A percentile compares a stretch with the other conserved stretches of the same genome.
Evolutionary conservation across 1,284 basidiomycete genomes (phyloP).

Genomic region (Puccinia polysora): DNA sequence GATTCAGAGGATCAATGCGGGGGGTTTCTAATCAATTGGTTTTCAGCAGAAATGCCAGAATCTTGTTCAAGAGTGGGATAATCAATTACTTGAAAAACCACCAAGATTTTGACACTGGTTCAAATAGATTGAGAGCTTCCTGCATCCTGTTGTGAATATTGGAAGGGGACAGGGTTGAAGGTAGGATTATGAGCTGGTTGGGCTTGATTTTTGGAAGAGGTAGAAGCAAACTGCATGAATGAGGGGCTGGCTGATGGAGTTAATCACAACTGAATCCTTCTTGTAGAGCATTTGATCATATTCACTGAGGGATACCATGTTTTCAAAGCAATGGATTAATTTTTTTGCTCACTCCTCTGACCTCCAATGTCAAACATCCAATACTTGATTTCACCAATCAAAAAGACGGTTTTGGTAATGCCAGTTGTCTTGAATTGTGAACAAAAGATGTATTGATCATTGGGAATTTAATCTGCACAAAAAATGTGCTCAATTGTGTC

Average conservation of each 20-base stretch:
- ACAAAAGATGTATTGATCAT: conserved; percentile 78
- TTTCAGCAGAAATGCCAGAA: conserved; percentile 92
- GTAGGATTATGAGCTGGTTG: conserved; percentile 34
- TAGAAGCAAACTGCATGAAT: too few species aligned
- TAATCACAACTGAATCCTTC: conserved; percentile 79
- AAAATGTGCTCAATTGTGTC: conserved; percentile 47
- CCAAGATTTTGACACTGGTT: conserved; percentile 48
- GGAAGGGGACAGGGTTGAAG: conserved; percentile 52
- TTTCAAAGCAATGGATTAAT: conserved; percentile 71
- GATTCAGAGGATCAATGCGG: too few species aligned
- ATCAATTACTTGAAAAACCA: conserved; percentile 47
- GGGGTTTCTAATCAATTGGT: conserved; percentile 79
- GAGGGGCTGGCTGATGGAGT: too few species aligned
- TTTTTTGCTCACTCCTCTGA: conserved; percentile 86
- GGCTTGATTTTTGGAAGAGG: too few species aligned
- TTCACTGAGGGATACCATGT: conserved; percentile 84
- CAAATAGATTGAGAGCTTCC: conserved; percentile 52
- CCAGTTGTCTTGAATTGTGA: conserved; percentile 94
- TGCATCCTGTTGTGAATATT: conserved; percentile 52
- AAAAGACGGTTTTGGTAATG: conserved; percentile 89
- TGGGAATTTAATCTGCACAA: conserved; percentile 47
- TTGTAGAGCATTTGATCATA: conserved; percentile 93
- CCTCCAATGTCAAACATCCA: conserved; percentile 87
- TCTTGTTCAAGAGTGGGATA: conserved; percentile 56
- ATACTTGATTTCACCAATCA: conserved; percentile 83